Evolutionary conservation across 208 protist genomes (phyloP).

Genomic region (Leishmania tarentolae): DNA sequence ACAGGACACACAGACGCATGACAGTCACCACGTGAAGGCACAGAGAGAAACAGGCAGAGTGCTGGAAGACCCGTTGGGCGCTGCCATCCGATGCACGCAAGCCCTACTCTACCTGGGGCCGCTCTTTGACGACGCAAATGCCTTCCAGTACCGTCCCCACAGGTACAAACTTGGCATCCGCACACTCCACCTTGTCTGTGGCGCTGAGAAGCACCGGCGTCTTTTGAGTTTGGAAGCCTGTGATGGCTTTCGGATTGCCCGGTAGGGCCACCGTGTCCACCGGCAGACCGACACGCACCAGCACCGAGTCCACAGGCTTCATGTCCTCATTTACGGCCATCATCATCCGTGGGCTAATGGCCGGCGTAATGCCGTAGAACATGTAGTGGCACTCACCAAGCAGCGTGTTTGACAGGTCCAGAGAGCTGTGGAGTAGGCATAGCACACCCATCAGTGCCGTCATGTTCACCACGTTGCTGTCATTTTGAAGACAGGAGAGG

Average conservation of each 20-base stretch:
- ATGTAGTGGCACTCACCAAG: constrained; percentile 97
- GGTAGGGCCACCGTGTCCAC: constrained; percentile 98
- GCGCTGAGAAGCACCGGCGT: constrained; percentile 97
- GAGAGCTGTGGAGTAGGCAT: constrained; percentile 87
- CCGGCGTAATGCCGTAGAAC: constrained; percentile 92
- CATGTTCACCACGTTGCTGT: constrained; percentile 84
- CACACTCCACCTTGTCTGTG: constrained; percentile 97
- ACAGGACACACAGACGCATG: too few species aligned
- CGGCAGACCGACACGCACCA: constrained; percentile 92
- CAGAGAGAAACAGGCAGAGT: neutral
- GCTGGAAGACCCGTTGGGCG: neutral
- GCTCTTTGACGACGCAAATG: constrained; percentile 85
- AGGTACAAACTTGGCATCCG: constrained; percentile 91
- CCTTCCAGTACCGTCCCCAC: constrained; percentile 83
- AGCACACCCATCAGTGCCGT: constrained; percentile 94
- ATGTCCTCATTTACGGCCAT: constrained; percentile 96
- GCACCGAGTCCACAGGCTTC: constrained; percentile 88
- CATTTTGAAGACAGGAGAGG: constrained; percentile 95
- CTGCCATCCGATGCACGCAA: neutral
- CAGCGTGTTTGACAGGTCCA: constrained; percentile 94
- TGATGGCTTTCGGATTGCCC: constrained; percentile 98
- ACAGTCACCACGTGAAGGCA: neutral
- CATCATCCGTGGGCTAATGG: constrained; percentile 97
- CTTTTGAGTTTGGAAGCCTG: constrained; percentile 99
- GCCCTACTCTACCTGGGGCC: constrained; percentile 33